Conservation (phyloP, 2,329 filamentous ascomycete species). For the Bipolaris victoriae region DNA sequence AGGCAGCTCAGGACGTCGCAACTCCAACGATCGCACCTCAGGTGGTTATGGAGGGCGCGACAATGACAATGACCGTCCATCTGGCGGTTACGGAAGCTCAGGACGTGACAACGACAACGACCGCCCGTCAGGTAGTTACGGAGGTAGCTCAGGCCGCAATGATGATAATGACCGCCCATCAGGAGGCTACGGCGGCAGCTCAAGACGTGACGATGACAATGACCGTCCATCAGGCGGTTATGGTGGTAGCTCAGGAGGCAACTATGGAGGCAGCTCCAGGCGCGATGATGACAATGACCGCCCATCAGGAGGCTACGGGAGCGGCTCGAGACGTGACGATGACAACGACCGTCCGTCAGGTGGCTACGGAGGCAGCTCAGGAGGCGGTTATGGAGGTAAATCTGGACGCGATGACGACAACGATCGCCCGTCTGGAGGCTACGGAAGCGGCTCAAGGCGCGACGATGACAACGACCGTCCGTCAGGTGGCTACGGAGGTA, state of each 20-base stretch:
- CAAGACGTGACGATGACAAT: conserved; percentile 17
- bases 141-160: conserved; percentile 16
- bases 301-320: conserved; percentile 25
- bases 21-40: background rate
- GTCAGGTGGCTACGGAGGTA: conserved; percentile 22
- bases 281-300: conserved; percentile 28
- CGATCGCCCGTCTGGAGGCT: conserved; percentile 30
- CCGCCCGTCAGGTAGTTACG: conserved; percentile 24
- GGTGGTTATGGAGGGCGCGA: background rate
- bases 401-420: conserved; percentile 26
- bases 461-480: conserved; percentile 27
- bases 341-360: no score
- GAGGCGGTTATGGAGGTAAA: conserved; percentile 10
- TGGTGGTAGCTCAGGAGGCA: background rate
- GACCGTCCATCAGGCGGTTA: conserved; percentile 32
- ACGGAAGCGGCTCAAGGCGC: conserved; percentile 20
- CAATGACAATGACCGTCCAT: background rate
- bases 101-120: conserved; percentile 26
- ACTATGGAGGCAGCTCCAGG: conserved; percentile 13
- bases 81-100: background rate
- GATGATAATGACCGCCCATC: conserved; percentile 31
- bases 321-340: no score
- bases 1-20: conserved; percentile 12
- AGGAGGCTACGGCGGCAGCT: conserved; percentile 21
- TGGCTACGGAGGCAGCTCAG: conserved; percentile 14